A percentile compares a stretch with the other conserved stretches of the same genome.
Conservation (phyloP, 2,329 filamentous ascomycete species). For the Gliomastix tumulicola region DNA sequence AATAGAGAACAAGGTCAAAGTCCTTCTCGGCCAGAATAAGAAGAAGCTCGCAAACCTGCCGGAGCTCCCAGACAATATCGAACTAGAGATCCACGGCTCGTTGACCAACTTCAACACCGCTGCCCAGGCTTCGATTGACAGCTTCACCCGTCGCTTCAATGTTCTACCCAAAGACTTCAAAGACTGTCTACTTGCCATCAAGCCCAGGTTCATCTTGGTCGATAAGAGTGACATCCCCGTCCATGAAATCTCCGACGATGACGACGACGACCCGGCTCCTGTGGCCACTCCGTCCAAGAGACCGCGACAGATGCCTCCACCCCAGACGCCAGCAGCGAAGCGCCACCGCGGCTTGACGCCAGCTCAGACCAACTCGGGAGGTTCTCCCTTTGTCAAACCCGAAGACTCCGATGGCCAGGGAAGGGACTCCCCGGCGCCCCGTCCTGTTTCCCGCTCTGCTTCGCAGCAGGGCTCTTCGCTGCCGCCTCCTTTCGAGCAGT, state of each 20-base stretch:
- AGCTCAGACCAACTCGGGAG: background rate
- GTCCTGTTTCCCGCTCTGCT: too few species aligned
- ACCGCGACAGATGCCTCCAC: slow-evolving; percentile 13
- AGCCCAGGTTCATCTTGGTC: slow-evolving; percentile 37
- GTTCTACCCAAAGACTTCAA: slow-evolving; percentile 44
- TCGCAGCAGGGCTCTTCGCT: background rate
- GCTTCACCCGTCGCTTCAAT: slow-evolving; percentile 37
- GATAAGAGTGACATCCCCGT: slow-evolving; percentile 24
- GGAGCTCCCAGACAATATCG: slow-evolving; percentile 60
- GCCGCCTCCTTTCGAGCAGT: slow-evolving; percentile 29
- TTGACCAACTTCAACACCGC: slow-evolving; percentile 50
- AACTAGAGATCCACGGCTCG: slow-evolving; percentile 55
- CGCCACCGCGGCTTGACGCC: slow-evolving; percentile 3
- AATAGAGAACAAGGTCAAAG: slow-evolving; percentile 45
- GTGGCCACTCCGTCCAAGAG: slow-evolving; percentile 22
- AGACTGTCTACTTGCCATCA: slow-evolving; percentile 33
- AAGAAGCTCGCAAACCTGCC: slow-evolving; percentile 51
- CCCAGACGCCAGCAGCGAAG: slow-evolving; percentile 5
- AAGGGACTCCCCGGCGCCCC: background rate
- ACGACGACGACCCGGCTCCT: slow-evolving; percentile 9
- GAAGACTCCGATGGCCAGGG: slow-evolving; percentile 18
- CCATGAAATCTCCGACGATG: slow-evolving; percentile 28
- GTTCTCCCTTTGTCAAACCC: slow-evolving; percentile 21
- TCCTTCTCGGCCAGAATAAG: slow-evolving; percentile 43
- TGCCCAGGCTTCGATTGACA: slow-evolving; percentile 41